A percentile compares a stretch with the other conserved stretches of the same genome.
Evolutionary conservation across 208 protist genomes (phyloP).

Genomic region (Crithidia brevicula): DNA sequence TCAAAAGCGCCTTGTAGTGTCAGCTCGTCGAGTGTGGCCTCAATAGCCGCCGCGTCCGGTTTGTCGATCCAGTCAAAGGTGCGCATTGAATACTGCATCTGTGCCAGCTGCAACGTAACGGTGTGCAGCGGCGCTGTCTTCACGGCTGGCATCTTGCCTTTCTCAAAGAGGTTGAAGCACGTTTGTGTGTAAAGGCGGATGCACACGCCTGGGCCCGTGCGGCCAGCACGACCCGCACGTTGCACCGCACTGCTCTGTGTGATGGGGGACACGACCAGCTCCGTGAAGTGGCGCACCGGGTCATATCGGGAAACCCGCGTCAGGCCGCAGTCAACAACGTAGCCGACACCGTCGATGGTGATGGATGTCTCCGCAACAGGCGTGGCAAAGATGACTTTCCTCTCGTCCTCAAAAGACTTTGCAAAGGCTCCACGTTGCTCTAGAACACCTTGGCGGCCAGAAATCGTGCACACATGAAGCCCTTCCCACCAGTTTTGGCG

Average conservation of each 20-base stretch:
- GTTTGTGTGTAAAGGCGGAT: slow-evolving; percentile 93
- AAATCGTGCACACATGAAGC: slow-evolving; percentile 38
- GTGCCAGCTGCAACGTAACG: slow-evolving; percentile 17
- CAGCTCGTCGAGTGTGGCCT: slow-evolving; percentile 17
- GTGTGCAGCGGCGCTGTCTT: slow-evolving; percentile 27
- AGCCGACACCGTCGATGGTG: slow-evolving; percentile 98
- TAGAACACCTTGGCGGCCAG: slow-evolving; percentile 38
- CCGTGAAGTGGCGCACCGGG: slow-evolving; percentile 89
- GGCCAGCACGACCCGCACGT: slow-evolving; percentile 97
- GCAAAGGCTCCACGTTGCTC: slow-evolving; percentile 47
- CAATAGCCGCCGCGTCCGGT: neutral
- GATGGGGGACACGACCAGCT: slow-evolving; percentile 94
- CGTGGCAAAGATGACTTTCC: slow-evolving; percentile 95
- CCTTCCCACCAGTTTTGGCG: neutral
- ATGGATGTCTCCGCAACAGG: slow-evolving; percentile 99
- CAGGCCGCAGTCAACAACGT: slow-evolving; percentile 97
- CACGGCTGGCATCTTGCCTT: slow-evolving; percentile 86
- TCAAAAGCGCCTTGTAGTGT: slow-evolving; percentile 5
- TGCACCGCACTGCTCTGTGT: slow-evolving; percentile 96
- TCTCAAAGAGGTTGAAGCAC: slow-evolving; percentile 51
- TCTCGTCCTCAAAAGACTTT: neutral
- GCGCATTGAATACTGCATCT: neutral
- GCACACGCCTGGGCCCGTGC: slow-evolving; percentile 95
- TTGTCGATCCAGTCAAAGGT: slow-evolving; percentile 27
- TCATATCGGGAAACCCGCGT: slow-evolving; percentile 96